These are phyloP conservation scores for Lepidium aucheri DNA, from an alignment of 345 rosid genomes.

Conservation along the genomic window DNA sequence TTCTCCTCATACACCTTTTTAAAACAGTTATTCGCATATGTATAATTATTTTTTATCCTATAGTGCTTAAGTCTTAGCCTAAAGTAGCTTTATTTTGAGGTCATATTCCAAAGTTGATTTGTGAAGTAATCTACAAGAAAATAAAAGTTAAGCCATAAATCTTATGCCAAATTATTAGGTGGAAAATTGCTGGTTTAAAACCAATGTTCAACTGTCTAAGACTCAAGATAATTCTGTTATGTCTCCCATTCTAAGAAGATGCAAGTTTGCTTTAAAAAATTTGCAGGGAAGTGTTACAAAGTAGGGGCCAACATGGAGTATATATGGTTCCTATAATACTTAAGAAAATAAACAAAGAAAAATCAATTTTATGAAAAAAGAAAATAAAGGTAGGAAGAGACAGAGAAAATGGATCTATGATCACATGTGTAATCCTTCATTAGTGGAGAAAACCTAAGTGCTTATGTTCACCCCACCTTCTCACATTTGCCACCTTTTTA, in stretches of 20 bases:
- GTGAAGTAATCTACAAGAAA: not conserved
- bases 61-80: conserved; percentile 1
- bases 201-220: not conserved
- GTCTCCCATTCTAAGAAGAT: conserved; percentile 8
- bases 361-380: not conserved
- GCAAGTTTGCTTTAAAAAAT: not conserved
- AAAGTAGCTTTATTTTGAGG: conserved; percentile 1
- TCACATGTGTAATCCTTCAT: conserved; percentile 65
- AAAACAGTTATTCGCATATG: not conserved
- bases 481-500: too few relatives aligned
- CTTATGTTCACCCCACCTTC: conserved; percentile 29
- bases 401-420: conserved; percentile 28
- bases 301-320: conserved; percentile 9
- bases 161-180: not conserved
- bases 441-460: conserved; percentile 50
- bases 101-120: not conserved
- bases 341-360: not conserved
- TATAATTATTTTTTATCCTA: not conserved
- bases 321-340: not conserved
- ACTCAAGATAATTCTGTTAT: not conserved
- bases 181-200: not conserved
- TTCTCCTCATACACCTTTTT: not conserved
- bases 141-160: conserved; percentile 4
- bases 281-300: conserved; percentile 1
- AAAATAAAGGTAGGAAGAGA: not conserved